A percentile compares a stretch with the other conserved stretches of the same genome.
Conservation (phyloP, 2,329 filamentous ascomycete species). For the Arachnomyces sp. region DNA sequence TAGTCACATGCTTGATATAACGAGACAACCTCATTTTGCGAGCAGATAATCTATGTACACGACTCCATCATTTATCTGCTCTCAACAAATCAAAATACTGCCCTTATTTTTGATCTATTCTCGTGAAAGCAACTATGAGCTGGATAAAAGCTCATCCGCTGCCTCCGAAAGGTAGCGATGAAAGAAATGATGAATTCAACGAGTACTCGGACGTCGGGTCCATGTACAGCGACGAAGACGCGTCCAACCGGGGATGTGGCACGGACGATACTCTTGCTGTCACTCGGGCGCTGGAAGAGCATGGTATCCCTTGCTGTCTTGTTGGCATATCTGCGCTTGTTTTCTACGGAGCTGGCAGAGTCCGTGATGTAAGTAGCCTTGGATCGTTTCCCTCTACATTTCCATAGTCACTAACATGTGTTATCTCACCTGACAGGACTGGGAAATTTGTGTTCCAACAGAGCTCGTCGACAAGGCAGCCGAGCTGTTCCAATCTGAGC, state of each 20-base stretch:
- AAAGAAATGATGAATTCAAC: slow-evolving; percentile 8
- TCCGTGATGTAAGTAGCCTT: slow-evolving; percentile 18
- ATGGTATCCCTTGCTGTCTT: slow-evolving; percentile 23
- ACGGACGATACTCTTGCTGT: slow-evolving; percentile 21
- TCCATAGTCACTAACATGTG: slow-evolving; percentile 5
- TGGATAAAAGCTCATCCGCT: slow-evolving; percentile 11
- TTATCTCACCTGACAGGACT: slow-evolving; percentile 16
- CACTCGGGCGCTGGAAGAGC: slow-evolving; percentile 19
- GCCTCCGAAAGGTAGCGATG: slow-evolving; percentile 8
- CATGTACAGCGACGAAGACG: slow-evolving; percentile 10
- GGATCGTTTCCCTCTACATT: slow-evolving; percentile 5
- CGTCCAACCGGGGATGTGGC: slow-evolving; percentile 15
- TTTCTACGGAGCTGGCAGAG: slow-evolving; percentile 21
- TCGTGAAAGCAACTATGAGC: slow-evolving; percentile 10
- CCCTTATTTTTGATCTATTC: slow-evolving; percentile 7
- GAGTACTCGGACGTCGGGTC: slow-evolving; percentile 11
- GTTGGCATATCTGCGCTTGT: slow-evolving; percentile 22
- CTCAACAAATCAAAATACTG: slow-evolving; percentile 8
- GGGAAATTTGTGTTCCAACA: slow-evolving; percentile 22
- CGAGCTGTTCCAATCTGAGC: slow-evolving; percentile 17
- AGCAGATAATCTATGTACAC: too few relatives aligned
- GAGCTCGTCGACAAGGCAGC: slow-evolving; percentile 17
- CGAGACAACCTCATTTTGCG: too few relatives aligned
- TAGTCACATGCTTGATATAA: too few relatives aligned
- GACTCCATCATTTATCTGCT: slow-evolving; percentile 4